Evolutionary conservation across 2,329 filamentous ascomycete species (phyloP).

Genomic region (Fusarium albidum): DNA sequence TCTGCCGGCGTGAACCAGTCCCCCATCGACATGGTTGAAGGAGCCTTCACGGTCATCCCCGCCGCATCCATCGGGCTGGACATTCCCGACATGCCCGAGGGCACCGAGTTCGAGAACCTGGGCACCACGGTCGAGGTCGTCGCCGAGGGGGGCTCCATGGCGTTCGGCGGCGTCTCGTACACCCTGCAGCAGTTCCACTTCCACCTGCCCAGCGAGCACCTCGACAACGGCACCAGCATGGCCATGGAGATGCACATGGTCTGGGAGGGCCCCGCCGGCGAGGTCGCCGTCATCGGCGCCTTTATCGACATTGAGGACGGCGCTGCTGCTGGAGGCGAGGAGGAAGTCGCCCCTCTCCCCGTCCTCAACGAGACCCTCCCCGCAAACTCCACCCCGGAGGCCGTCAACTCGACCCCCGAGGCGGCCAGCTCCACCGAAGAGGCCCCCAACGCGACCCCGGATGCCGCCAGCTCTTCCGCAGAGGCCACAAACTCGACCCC

Average conservation of each 20-base stretch:
- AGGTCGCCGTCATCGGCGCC: conserved; percentile 42
- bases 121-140: conserved; percentile 60
- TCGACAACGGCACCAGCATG: conserved; percentile 49
- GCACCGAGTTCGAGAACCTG: conserved; percentile 58
- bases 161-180: conserved; percentile 50
- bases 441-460: no score
- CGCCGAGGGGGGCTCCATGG: conserved; percentile 55
- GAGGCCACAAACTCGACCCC: no score
- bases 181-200: conserved; percentile 65
- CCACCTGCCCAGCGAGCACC: conserved; percentile 68
- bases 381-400: no score
- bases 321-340: not conserved
- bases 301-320: conserved; percentile 37
- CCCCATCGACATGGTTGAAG: conserved; percentile 59
- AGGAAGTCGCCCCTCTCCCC: not conserved
- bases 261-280: conserved; percentile 26
- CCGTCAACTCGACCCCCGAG: no score
- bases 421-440: no score
- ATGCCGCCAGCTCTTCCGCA: no score
- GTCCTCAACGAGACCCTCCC: not conserved
- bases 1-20: conserved; percentile 60
- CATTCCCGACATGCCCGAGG: conserved; percentile 48
- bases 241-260: conserved; percentile 45
- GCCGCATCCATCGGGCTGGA: conserved; percentile 44
- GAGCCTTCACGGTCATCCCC: conserved; percentile 38